phyloP scores from a whole-genome alignment of 345 rosid species.

The Xanthoceras sorbifolium region DNA sequence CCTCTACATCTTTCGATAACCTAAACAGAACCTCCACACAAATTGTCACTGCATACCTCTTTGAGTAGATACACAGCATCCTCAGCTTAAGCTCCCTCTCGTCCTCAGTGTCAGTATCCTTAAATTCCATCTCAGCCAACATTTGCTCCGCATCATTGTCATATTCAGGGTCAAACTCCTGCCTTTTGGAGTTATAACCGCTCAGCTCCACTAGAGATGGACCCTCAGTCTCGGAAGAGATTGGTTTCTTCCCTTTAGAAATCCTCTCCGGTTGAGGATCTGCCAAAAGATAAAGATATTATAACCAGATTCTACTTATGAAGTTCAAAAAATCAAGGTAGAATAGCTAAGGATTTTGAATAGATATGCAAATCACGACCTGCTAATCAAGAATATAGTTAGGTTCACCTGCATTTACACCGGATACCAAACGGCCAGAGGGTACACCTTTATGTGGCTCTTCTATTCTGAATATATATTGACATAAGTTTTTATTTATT shows the following conservation, averaged over 20 bases:
- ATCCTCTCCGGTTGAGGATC: constrained; percentile 65
- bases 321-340: constrained; percentile 24
- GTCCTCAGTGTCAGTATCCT: constrained; percentile 82
- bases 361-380: background rate
- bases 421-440: constrained; percentile 45
- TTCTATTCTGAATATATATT: constrained; percentile 63
- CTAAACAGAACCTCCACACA: background rate
- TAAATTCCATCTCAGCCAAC: constrained; percentile 98
- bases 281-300: constrained; percentile 33
- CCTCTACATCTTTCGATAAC: background rate
- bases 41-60: constrained; percentile 48
- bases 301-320: constrained; percentile 43
- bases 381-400: constrained; percentile 7
- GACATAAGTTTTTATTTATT: constrained; percentile 19
- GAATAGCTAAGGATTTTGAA: constrained; percentile 7
- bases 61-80: constrained; percentile 76
- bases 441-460: constrained; percentile 65
- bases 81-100: constrained; percentile 85
- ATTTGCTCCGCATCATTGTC: constrained; percentile 96
- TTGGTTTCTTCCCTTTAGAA: constrained; percentile 72
- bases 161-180: constrained; percentile 90
- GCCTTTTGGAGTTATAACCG: constrained; percentile 79
- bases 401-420: constrained; percentile 42
- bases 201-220: constrained; percentile 73
- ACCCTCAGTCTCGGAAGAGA: constrained; percentile 53